phyloP scores from a whole-genome alignment of 148 eudicot genomes.

The Camellia lanceoleosa region DNA sequence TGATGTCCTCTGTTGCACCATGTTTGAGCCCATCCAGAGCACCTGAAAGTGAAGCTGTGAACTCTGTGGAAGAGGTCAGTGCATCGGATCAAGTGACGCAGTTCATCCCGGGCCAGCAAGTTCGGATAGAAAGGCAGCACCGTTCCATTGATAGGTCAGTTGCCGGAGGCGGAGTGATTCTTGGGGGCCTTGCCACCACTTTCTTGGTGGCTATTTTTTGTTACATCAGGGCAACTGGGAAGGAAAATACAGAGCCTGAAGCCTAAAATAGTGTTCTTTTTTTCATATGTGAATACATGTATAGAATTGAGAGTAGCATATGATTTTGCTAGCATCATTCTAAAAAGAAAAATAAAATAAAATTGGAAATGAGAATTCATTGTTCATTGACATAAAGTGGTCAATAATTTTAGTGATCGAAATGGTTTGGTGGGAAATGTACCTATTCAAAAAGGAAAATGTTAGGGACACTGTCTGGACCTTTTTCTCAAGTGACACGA shows the following conservation, averaged over 20 bases:
- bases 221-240: slow-evolving; percentile 52
- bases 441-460: too few relatives aligned
- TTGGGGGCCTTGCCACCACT: slow-evolving; percentile 48
- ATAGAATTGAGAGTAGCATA: not conserved
- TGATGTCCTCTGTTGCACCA: slow-evolving; percentile 1
- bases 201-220: slow-evolving; percentile 46
- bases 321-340: not conserved
- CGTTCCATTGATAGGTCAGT: slow-evolving; percentile 35
- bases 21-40: slow-evolving; percentile 22
- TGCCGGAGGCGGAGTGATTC: slow-evolving; percentile 53
- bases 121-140: slow-evolving; percentile 19
- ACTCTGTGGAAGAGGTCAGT: not conserved
- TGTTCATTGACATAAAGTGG: too few relatives aligned
- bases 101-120: not conserved
- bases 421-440: too few relatives aligned
- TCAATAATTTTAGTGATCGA: too few relatives aligned
- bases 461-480: too few relatives aligned
- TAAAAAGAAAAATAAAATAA: not conserved
- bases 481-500: too few relatives aligned
- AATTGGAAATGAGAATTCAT: too few relatives aligned
- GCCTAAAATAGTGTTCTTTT: not conserved
- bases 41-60: slow-evolving; percentile 11
- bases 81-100: slow-evolving; percentile 2
- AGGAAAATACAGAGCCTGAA: slow-evolving; percentile 7
- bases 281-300: not conserved